These are phyloP conservation scores for Didymella keratinophila DNA, from an alignment of 2,329 filamentous ascomycete genomes.

Conservation along the genomic window DNA sequence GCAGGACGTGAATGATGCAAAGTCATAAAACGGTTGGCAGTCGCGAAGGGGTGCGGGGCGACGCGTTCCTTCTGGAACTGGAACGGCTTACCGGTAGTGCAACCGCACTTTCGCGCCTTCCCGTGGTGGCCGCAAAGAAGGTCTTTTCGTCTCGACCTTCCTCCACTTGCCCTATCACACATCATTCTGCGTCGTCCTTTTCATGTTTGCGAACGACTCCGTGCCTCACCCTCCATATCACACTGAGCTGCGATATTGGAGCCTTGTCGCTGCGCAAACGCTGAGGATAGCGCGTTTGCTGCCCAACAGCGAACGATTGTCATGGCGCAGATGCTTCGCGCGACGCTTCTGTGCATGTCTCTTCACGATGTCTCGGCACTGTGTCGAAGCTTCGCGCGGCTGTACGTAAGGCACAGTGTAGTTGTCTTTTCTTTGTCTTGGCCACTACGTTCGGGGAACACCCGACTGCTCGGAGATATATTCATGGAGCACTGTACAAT, in stretches of 20 bases:
- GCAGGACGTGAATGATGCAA: not conserved
- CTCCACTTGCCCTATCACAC: not conserved
- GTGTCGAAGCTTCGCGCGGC: not conserved
- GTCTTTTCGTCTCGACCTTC: too few species aligned
- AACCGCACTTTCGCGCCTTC: not conserved
- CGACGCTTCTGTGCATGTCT: not conserved
- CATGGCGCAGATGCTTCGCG: not conserved
- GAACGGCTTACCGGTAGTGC: not conserved
- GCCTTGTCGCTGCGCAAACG: not conserved
- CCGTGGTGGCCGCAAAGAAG: not conserved
- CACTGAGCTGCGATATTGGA: not conserved
- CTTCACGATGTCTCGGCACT: not conserved
- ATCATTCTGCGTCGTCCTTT: not conserved
- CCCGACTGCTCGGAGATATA: not conserved
- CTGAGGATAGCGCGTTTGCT: not conserved
- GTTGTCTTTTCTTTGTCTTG: slow-evolving; percentile 10
- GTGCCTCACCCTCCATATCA: not conserved
- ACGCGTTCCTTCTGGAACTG: not conserved
- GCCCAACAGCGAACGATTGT: not conserved
- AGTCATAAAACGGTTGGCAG: not conserved
- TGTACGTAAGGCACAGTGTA: slow-evolving; percentile 1
- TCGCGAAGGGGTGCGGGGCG: not conserved
- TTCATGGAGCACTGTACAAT: not conserved
- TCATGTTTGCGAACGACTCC: not conserved
- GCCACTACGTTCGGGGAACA: not conserved